phyloP scores from a whole-genome alignment of 257 asterid species.

The Paraleonurus japonicus region DNA sequence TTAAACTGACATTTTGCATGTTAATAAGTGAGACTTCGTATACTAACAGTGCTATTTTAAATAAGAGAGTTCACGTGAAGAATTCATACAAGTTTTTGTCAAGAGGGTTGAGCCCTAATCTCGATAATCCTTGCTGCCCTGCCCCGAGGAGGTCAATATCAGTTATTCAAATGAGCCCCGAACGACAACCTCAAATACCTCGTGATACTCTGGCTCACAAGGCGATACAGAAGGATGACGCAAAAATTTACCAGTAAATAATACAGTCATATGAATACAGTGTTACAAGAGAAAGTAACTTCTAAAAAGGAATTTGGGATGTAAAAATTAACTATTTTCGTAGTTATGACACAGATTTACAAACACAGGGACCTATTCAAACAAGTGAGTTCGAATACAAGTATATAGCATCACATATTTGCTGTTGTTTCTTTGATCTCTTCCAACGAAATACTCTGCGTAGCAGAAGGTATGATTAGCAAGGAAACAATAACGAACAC shows the following conservation, averaged over 20 bases:
- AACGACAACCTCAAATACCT: not conserved
- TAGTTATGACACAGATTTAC: slow-evolving; percentile 34
- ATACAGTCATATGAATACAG: not conserved
- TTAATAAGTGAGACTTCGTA: too few species aligned
- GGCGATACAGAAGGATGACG: not conserved
- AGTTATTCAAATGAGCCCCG: too few species aligned
- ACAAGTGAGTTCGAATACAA: slow-evolving; percentile 16
- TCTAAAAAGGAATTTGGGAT: slow-evolving; percentile 11
- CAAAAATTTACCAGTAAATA: not conserved
- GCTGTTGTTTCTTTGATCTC: slow-evolving; percentile 86
- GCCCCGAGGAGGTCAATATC: too few species aligned
- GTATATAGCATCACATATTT: slow-evolving; percentile 50
- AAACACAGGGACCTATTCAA: slow-evolving; percentile 20
- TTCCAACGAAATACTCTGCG: slow-evolving; percentile 66
- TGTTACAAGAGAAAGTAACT: not conserved
- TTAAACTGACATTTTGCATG: too few species aligned
- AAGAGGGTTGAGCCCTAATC: too few species aligned
- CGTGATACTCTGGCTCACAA: not conserved
- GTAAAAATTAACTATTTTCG: not conserved
- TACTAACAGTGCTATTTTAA: too few species aligned
- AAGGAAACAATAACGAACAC: not conserved
- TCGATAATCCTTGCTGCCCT: too few species aligned
- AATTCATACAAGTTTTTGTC: too few species aligned
- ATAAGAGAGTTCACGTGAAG: too few species aligned
- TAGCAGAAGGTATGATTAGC: slow-evolving; percentile 20